These are phyloP conservation scores for Annona squamosa DNA, from an alignment of 164 flowering plant species.

Conservation along the genomic window DNA sequence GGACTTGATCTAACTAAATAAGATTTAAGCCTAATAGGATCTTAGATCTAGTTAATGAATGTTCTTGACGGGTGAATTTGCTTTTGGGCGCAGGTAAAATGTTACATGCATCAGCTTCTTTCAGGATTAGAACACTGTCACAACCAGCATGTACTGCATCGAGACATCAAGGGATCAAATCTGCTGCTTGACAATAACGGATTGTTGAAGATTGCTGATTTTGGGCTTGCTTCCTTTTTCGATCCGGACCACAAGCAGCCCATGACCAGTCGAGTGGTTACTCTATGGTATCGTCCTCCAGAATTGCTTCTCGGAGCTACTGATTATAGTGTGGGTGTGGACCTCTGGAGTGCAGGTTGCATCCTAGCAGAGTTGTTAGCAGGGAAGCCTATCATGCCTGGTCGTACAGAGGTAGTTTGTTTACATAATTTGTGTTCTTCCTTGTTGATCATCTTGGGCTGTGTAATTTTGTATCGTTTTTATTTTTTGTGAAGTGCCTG, in stretches of 20 bases:
- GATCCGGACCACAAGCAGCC: conserved; percentile 57
- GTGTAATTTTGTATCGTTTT: neutral
- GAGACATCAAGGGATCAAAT: conserved; percentile 44
- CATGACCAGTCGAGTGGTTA: conserved; percentile 49
- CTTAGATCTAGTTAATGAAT: neutral
- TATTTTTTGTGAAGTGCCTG: no score
- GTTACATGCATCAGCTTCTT: conserved; percentile 34
- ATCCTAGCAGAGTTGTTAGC: conserved; percentile 73
- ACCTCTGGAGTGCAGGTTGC: conserved; percentile 89
- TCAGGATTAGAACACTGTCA: conserved; percentile 42
- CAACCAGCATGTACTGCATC: conserved; percentile 19
- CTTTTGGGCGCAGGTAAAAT: conserved; percentile 26
- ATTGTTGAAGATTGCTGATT: conserved; percentile 66
- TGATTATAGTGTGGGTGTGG: conserved; percentile 72
- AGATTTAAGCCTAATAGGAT: neutral
- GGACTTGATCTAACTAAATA: neutral
- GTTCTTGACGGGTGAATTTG: neutral
- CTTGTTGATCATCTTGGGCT: neutral
- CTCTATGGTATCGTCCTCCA: conserved; percentile 38
- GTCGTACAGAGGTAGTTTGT: conserved; percentile 62
- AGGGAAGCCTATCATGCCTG: conserved; percentile 87
- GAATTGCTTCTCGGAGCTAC: conserved; percentile 81
- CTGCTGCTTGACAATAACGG: conserved; percentile 72
- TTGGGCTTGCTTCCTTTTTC: conserved; percentile 31
- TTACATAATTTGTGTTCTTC: neutral